Evolutionary conservation across 2,329 filamentous ascomycete genomes (phyloP).

Genomic region (Fusarium pseudoanthophilum): DNA sequence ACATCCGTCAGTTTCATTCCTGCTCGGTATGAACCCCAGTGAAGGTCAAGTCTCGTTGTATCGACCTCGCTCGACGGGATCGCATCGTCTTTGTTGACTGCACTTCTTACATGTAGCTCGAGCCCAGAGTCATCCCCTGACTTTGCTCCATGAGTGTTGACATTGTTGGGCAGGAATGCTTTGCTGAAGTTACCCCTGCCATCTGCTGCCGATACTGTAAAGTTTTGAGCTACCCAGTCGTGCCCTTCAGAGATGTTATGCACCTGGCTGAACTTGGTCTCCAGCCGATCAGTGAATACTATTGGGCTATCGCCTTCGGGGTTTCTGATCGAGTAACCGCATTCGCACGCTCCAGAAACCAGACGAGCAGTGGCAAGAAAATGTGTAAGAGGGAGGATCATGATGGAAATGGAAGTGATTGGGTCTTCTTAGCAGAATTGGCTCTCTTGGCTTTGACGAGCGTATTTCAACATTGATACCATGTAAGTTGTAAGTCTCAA

Average conservation of each 20-base stretch:
- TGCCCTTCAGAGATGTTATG: constrained; percentile 59
- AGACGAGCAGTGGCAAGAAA: constrained; percentile 28
- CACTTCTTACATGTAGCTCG: constrained; percentile 64
- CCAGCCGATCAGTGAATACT: constrained; percentile 75
- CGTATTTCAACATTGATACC: neutral
- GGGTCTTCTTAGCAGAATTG: neutral
- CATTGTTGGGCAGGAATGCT: constrained; percentile 66
- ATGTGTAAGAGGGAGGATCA: constrained; percentile 14
- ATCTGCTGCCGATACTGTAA: constrained; percentile 68
- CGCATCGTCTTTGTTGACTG: constrained; percentile 56
- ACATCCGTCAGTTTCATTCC: constrained; percentile 71
- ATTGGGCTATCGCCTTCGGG: constrained; percentile 52
- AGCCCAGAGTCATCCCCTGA: constrained; percentile 56
- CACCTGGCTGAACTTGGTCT: constrained; percentile 76
- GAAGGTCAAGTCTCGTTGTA: constrained; percentile 67
- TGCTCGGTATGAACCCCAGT: constrained; percentile 76
- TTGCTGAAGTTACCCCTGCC: constrained; percentile 75
- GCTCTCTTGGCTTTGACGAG: neutral
- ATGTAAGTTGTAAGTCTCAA: neutral
- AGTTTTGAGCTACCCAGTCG: constrained; percentile 75
- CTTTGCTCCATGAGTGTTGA: constrained; percentile 55
- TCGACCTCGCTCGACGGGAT: constrained; percentile 74
- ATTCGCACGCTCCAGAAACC: constrained; percentile 68
- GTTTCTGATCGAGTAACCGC: constrained; percentile 72
- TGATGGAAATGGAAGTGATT: neutral